These are phyloP conservation scores for Myriosclerotinia duriaeana DNA, from an alignment of 2,329 filamentous ascomycete genomes.

Conservation along the genomic window DNA sequence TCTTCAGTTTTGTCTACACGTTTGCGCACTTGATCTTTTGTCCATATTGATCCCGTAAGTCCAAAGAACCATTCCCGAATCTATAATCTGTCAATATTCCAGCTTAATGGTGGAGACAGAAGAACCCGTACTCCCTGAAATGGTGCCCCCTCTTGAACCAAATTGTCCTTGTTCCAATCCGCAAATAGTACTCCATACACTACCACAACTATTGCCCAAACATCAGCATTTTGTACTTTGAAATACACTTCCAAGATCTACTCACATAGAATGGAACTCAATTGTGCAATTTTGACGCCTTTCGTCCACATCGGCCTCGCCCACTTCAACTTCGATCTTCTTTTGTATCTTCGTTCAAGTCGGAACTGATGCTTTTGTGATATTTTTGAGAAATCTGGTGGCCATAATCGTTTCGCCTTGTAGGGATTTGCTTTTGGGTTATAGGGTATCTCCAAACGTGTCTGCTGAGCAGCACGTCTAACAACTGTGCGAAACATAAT, in stretches of 20 bases:
- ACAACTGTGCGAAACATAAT: constrained; percentile 51
- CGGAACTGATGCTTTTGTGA: constrained; percentile 71
- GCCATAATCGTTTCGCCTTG: constrained; percentile 72
- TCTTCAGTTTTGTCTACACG: constrained; percentile 28
- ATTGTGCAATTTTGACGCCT: constrained; percentile 62
- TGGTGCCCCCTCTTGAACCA: constrained; percentile 44
- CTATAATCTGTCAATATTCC: constrained; percentile 38
- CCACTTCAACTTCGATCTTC: constrained; percentile 62
- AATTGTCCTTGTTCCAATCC: constrained; percentile 50
- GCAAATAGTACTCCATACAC: constrained; percentile 61
- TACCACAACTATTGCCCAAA: constrained; percentile 47
- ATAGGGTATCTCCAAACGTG: constrained; percentile 39
- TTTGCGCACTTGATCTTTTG: constrained; percentile 34
- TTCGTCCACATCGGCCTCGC: constrained; percentile 65
- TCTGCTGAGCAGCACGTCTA: constrained; percentile 45
- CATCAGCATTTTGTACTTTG: neutral
- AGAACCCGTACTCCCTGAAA: constrained; percentile 51
- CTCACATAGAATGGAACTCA: constrained; percentile 39
- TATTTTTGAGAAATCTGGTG: constrained; percentile 71
- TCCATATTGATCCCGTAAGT: constrained; percentile 41
- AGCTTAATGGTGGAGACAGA: neutral
- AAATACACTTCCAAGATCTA: constrained; percentile 3
- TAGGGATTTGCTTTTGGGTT: constrained; percentile 54
- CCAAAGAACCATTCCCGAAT: constrained; percentile 45
- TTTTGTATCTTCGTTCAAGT: constrained; percentile 76